Conservation (phyloP, 1,284 basidiomycete genomes). For the Marasmius oreades region DNA sequence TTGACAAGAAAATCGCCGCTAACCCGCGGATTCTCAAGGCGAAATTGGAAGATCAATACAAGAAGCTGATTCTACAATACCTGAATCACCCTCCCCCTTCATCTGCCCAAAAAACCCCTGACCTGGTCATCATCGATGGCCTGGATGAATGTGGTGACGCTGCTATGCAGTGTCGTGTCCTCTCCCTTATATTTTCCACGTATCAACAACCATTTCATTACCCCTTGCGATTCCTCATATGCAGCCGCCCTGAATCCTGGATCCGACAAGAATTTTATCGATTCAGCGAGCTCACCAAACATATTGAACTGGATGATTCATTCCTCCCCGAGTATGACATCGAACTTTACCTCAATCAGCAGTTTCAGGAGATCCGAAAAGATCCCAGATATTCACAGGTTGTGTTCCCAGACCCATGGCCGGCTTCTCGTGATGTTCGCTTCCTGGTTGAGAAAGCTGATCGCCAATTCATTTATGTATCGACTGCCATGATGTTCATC, state of each 20-base stretch:
- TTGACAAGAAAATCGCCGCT: background rate
- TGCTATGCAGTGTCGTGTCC: background rate
- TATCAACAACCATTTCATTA: background rate
- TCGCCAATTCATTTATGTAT: constrained; percentile 26
- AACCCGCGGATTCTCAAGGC: background rate
- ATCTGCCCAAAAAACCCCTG: too few species aligned
- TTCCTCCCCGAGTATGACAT: constrained; percentile 11
- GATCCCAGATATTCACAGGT: too few species aligned
- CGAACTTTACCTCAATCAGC: too few species aligned
- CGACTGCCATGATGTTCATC: too few species aligned
- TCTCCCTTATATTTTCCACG: background rate
- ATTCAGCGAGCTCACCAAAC: background rate
- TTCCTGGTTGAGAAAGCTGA: constrained; percentile 18
- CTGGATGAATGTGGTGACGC: too few species aligned
- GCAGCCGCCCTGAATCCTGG: constrained; percentile 15
- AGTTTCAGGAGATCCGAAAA: too few species aligned
- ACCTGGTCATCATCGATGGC: too few species aligned
- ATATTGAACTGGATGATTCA: constrained; percentile 7
- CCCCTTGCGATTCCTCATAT: constrained; percentile 18
- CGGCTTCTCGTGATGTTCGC: constrained; percentile 9
- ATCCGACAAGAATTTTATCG: constrained; percentile 10
- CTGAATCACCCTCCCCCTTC: too few species aligned
- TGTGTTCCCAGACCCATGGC: too few species aligned
- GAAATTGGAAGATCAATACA: background rate
- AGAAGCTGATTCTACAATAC: too few species aligned